phyloP scores from a whole-genome alignment of 352 stramenopile species.

The Phytophthora gonapodyides region DNA sequence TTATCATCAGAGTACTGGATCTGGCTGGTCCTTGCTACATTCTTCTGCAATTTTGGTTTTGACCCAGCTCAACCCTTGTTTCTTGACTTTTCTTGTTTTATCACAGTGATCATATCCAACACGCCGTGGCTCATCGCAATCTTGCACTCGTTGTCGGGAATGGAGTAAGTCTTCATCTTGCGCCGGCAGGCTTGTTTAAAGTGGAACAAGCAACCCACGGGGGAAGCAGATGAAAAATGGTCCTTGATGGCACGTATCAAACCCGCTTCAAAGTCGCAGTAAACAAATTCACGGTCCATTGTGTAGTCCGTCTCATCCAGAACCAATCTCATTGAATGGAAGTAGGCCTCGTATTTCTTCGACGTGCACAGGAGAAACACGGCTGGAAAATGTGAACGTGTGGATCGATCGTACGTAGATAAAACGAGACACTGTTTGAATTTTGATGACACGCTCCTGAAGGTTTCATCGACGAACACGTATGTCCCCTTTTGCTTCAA shows the following conservation, averaged over 20 bases:
- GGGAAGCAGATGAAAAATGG: neutral
- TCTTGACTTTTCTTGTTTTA: neutral
- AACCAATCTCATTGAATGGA: neutral
- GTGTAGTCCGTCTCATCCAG: neutral
- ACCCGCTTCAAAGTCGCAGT: conserved; percentile 18
- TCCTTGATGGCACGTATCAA: conserved; percentile 1
- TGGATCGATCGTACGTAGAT: conserved; percentile 1
- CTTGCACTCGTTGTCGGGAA: neutral
- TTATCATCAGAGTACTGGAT: too few relatives aligned
- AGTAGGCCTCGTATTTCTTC: conserved; percentile 1
- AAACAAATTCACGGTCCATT: conserved; percentile 11
- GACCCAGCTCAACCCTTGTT: neutral
- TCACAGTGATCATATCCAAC: conserved; percentile 2
- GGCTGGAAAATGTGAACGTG: neutral
- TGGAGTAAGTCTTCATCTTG: conserved; percentile 2
- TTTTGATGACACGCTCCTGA: neutral
- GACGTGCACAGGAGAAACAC: conserved; percentile 5
- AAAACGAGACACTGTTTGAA: conserved; percentile 12
- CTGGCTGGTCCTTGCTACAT: too few relatives aligned
- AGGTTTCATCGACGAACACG: conserved; percentile 12
- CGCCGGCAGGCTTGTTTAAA: conserved; percentile 7
- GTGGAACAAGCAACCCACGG: conserved; percentile 8
- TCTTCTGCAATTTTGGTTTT: neutral
- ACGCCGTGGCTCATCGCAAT: neutral
- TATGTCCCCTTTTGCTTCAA: conserved; percentile 12